Base-by-base conservation (phyloP, 2,329 filamentous ascomycete species). In the Calonectria pseudoturangicola region DNA sequence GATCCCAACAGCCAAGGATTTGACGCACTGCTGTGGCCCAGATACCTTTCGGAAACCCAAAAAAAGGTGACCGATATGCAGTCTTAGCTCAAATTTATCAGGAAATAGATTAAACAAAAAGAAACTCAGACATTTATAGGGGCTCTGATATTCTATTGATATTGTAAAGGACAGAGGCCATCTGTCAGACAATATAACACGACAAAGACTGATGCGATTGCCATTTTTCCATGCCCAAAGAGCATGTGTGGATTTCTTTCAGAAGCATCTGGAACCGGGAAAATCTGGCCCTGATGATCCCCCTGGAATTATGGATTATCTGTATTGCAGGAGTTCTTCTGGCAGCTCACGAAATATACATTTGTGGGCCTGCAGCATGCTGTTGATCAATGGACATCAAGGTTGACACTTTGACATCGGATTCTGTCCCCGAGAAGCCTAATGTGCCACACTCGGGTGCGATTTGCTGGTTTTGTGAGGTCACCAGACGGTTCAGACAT, bases 301-400 rank as follows among this genome's bases (percentile, higher is more conserved):
- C 8, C 68, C 73, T 47, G 73, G 68, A 25, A 75, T 43, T 41
- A 28, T 70, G 41, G 72, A 66, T n/a, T 54, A 27, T 33, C 60
- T 33, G 51, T 13, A 60, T 30, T 56, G 43, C 54, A 41, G 45
- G 18, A 39, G 27, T 48, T 51, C 8, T 25, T 45, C 48, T 56
- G 25, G 30, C 13, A 25, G 18, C 9, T 65, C 43, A 27, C 7
- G 43, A 36, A 33, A 47, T 43, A 47, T 30, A 21, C 39, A 25
- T 63, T 50, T 64, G 58, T 63, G 66, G 66, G 54, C 16, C 54
- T 60, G 33, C 54, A 41, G 54, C 54, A 28, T 58, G 33, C 33
- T 39, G 25, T 12, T 5, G 21, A 15, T 28, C 33, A 43, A 60
- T 60, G 36, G 54, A 21, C 54, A 60, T 21, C 54, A 60, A 60